Evolutionary conservation across 768 basidiomycete species (phyloP), one percentile per base, ranked within the genome.

Genomic region (Leccinum incarnatum): DNA sequence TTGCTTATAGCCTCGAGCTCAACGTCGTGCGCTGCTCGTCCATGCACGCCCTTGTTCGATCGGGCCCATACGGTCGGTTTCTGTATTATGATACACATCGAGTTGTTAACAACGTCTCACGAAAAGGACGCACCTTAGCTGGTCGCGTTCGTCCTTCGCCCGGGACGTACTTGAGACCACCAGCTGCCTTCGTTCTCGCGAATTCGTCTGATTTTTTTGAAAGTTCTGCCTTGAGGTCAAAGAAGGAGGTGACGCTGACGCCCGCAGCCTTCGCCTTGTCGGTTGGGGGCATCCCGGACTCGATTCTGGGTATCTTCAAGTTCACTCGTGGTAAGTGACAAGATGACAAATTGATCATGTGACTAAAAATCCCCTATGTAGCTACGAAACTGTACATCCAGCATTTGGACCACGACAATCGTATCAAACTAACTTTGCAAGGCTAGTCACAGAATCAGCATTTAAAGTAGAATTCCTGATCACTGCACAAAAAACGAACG

Each of bases 61-160:
- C 83, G 83, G 4, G 81, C 74, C 93, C 93, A 95, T 74, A 84
- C 76, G 1, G 86, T 87, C 3, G 86, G 81, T 79, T 91, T 93
- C 91, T 93, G 60, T 2, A 46, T 3, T 17, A 32, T 19, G 6
- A 1, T n/a, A 17, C 14, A 19, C 11, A 19, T 14, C 21, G 17
- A 2, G 7, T 14, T 10, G 3, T 46, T 34, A 48, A 15, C 4
- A 25, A 12, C 29, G 37, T 37, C 5, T 19, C 36, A 29, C 6
- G 15, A 42, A 29, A 15, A 11, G 50, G 42, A 45, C 74, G 25
- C 60, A 89, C 92, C 81, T 93, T 93, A 74, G 83, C 88, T 4
- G 85, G 81, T 52, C 85, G 78, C 68, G 85, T 83, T 15, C 67
- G 65, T 17, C 85, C 77, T 32, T 85, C 86, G 10, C 86, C 88